Conservation (phyloP, 2,329 filamentous ascomycete genomes). For the Penicillium oxalicum region DNA sequence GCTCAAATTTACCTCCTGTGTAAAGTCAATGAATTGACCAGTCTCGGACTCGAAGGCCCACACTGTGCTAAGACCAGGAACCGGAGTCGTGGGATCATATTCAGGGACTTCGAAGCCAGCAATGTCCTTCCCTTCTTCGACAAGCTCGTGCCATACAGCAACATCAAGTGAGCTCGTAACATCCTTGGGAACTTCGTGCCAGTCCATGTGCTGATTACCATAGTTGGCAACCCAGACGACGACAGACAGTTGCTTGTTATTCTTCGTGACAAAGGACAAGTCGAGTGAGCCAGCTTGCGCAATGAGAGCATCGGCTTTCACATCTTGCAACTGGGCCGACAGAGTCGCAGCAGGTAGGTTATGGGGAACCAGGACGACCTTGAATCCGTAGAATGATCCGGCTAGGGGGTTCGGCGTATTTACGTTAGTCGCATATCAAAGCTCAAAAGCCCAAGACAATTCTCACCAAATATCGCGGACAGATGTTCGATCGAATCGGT, state of each 20-base stretch:
- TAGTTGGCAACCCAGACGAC: conserved; percentile 91
- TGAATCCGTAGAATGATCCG: conserved; percentile 82
- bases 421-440: background rate
- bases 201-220: conserved; percentile 87
- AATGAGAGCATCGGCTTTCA: conserved; percentile 73
- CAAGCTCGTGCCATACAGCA: conserved; percentile 86
- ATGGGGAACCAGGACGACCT: conserved; percentile 78
- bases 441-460: background rate
- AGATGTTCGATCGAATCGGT: conserved; percentile 91
- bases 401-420: conserved; percentile 43
- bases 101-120: conserved; percentile 60
- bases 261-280: conserved; percentile 64
- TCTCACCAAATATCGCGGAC: conserved; percentile 64
- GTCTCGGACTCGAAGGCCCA: conserved; percentile 38
- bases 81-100: conserved; percentile 48
- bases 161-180: conserved; percentile 70
- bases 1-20: conserved; percentile 50
- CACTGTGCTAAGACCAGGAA: conserved; percentile 42
- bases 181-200: conserved; percentile 79
- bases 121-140: conserved; percentile 61
- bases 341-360: conserved; percentile 65
- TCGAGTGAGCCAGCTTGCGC: conserved; percentile 83
- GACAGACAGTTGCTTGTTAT: conserved; percentile 65
- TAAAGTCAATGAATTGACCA: conserved; percentile 74
- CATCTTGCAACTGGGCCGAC: conserved; percentile 64